Evolutionary conservation across 129 eudicot genomes (phyloP), one percentile per base, ranked within the genome.

Genomic region (Deinandra increscens): DNA sequence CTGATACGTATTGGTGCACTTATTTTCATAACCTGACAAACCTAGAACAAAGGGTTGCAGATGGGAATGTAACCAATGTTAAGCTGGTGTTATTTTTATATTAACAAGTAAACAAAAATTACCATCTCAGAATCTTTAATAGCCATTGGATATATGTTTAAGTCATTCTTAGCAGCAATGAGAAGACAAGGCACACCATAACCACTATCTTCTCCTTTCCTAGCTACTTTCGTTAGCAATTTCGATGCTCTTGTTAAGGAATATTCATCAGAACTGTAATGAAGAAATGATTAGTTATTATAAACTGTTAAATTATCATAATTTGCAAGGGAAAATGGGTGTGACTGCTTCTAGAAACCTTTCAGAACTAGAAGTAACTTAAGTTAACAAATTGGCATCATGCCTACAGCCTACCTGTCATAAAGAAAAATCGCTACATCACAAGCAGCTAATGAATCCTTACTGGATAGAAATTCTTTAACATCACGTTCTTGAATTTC

Each of bases 401-500:
- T 64, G 48, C 82, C 42, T 56, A 89, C 98, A 59, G 48, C 82
- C 42, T 56, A 89, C 98, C 95, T 87, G 88, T 93, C 95, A 76
- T 87, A 89, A 63, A 87, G 85, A 76, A 93, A 93, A 65, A 82
- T 75, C 53, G 99, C 99, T 61, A 85, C 87, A 82, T 93, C 97
- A 70, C 92, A 87, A 66, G 85, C 69, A 69, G 99, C 90, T 64
- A 93, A 71, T 38, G 85, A 87, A 41, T 89, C 95, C 78, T 85
- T 89, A 63, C 42, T 62, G 14, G 88, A 85, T 49, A 89, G 73
- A 44, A 87, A 41, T 60, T 49, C 80, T 70, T 80, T 87, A 48
- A 82, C 90, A 73, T 79, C 86, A 33, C 83, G 90, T 87, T 89
- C 99, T 79, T 91, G 95, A 60, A 93, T 83, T 83, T 93, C 99